Evolutionary conservation across 2,329 filamentous ascomycete species (phyloP).

Genomic region (Fusarium haematococcum): DNA sequence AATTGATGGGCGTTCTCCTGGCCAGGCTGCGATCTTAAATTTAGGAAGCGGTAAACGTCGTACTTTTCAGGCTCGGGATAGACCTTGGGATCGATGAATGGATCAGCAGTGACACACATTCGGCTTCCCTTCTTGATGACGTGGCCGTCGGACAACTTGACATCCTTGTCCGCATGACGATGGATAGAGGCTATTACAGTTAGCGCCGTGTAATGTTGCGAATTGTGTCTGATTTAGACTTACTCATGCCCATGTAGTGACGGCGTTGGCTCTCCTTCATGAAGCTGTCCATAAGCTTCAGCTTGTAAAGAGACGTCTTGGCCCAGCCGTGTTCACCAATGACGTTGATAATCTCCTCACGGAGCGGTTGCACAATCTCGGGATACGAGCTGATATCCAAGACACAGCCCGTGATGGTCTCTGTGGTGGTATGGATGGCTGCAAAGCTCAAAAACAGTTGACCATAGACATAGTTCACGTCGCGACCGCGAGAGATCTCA

Average conservation of each 20-base stretch:
- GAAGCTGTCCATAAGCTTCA: not conserved
- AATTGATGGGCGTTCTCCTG: constrained; percentile 31
- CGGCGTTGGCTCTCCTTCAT: not conserved
- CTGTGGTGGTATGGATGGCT: not conserved
- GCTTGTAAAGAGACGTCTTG: not conserved
- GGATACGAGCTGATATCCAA: not conserved
- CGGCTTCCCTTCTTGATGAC: not conserved
- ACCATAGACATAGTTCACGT: constrained; percentile 54
- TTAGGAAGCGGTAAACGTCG: not conserved
- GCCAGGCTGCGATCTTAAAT: constrained; percentile 45
- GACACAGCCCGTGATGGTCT: not conserved
- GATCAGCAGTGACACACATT: not conserved
- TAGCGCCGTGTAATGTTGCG: not conserved
- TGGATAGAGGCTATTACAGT: not conserved
- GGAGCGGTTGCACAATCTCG: not conserved
- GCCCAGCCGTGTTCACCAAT: not conserved
- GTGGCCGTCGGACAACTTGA: not conserved
- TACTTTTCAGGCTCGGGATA: not conserved
- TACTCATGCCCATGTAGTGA: not conserved
- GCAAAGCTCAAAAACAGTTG: constrained; percentile 60
- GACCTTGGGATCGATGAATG: not conserved
- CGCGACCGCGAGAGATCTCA: constrained; percentile 45
- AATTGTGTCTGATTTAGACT: not conserved
- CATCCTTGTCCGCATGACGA: not conserved
- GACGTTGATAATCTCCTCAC: not conserved